A percentile compares a stretch with the other conserved stretches of the same genome.
Conservation (phyloP, 1,139 yeast species). For the Scheffersomyces segobiensis region DNA sequence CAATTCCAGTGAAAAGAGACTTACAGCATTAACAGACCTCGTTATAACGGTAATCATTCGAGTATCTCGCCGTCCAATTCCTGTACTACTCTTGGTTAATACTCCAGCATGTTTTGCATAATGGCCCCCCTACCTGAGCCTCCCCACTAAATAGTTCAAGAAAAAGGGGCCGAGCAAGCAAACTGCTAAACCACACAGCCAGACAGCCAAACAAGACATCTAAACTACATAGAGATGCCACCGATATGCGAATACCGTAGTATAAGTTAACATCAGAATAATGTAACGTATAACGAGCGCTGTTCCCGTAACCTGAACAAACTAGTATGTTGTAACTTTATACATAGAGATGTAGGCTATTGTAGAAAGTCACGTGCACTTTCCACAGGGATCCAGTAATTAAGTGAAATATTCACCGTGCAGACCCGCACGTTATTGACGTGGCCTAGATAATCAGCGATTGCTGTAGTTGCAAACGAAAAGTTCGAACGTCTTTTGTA, state of each 20-base stretch:
- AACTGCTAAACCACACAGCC: not conserved
- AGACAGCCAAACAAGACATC: not conserved
- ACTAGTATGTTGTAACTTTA: not conserved
- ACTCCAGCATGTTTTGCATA: not conserved
- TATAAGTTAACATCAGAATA: not conserved
- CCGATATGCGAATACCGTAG: not conserved
- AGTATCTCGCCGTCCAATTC: conserved; percentile 3
- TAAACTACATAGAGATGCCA: not conserved
- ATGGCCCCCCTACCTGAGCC: not conserved
- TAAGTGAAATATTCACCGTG: not conserved
- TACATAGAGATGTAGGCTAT: not conserved
- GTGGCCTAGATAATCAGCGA: not conserved
- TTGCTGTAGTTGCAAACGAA: not conserved
- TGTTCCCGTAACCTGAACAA: not conserved
- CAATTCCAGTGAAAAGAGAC: not conserved
- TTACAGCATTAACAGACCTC: not conserved
- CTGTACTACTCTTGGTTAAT: not conserved
- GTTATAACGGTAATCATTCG: not conserved
- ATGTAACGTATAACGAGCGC: not conserved
- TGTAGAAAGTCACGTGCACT: not conserved
- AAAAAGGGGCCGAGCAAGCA: not conserved
- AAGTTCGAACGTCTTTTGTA: not conserved
- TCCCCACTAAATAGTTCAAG: not conserved
- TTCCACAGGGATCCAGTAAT: too few species aligned
- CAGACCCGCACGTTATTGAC: not conserved